A percentile compares a stretch with the other conserved stretches of the same genome.
phyloP scores from a whole-genome alignment of 2,329 filamentous ascomycete species.

The Colletotrichum chrysophilum region DNA sequence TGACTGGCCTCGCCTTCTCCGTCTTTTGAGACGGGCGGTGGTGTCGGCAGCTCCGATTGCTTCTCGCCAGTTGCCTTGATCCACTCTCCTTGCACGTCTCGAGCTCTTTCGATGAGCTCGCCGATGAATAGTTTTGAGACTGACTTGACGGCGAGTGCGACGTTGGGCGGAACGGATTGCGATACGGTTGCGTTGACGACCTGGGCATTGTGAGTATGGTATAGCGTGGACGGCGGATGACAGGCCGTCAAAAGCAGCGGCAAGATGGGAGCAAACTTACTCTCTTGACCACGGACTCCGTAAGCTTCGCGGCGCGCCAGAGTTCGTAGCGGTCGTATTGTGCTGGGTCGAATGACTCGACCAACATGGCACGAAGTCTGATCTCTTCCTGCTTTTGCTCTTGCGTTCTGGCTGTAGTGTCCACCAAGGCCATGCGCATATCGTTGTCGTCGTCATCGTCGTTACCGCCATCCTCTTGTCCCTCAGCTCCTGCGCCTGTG shows the following conservation, averaged over 20 bases:
- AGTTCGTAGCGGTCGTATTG: conserved; percentile 75
- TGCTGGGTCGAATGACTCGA: conserved; percentile 67
- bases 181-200: conserved; percentile 83
- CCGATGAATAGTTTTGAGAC: conserved; percentile 81
- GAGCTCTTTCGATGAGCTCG: conserved; percentile 75
- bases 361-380: conserved; percentile 63
- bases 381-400: conserved; percentile 71
- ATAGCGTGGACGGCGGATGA: background rate
- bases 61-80: conserved; percentile 60
- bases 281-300: conserved; percentile 71
- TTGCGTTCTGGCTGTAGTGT: conserved; percentile 65
- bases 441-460: conserved; percentile 58
- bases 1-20: conserved; percentile 33
- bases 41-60: conserved; percentile 57
- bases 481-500: conserved; percentile 40
- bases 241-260: background rate
- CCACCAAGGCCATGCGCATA: conserved; percentile 58
- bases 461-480: conserved; percentile 58
- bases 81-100: conserved; percentile 76
- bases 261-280: conserved; percentile 42
- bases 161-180: conserved; percentile 75
- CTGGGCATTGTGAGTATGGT: conserved; percentile 36
- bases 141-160: conserved; percentile 77
- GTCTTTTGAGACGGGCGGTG: conserved; percentile 38
- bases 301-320: conserved; percentile 72